Evolutionary conservation across 257 asterid genomes (phyloP).

Genomic region (Nyctanthes arbortristis): DNA sequence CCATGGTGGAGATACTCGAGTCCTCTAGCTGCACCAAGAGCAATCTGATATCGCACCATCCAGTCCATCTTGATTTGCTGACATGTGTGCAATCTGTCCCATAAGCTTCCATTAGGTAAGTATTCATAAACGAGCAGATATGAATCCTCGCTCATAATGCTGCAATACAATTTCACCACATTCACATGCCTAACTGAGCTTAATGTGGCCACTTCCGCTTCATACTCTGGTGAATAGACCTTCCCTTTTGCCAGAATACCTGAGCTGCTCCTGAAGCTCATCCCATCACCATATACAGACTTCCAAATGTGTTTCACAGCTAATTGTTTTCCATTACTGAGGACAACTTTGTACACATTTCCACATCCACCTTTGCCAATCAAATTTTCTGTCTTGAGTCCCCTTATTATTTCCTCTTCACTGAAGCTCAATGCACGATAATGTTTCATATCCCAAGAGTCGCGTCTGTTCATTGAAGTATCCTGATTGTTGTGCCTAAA

Average conservation of each 20-base stretch:
- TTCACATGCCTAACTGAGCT: slow-evolving; percentile 49
- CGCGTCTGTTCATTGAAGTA: slow-evolving; percentile 24
- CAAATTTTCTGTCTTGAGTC: slow-evolving; percentile 42
- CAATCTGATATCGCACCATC: slow-evolving; percentile 39
- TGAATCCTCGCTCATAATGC: slow-evolving; percentile 51
- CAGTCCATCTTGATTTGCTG: slow-evolving; percentile 42
- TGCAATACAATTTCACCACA: slow-evolving; percentile 46
- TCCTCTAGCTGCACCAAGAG: slow-evolving; percentile 49
- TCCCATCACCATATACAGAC: slow-evolving; percentile 15
- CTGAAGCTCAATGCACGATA: slow-evolving; percentile 39
- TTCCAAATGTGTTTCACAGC: slow-evolving; percentile 53
- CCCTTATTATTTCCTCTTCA: slow-evolving; percentile 42
- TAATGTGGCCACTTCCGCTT: slow-evolving; percentile 45
- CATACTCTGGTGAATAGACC: slow-evolving; percentile 30
- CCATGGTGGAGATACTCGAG: slow-evolving; percentile 53
- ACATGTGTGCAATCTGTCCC: slow-evolving; percentile 35
- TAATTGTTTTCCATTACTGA: slow-evolving; percentile 34
- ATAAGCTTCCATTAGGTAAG: slow-evolving; percentile 47
- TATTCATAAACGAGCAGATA: slow-evolving; percentile 45
- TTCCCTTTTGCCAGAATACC: slow-evolving; percentile 29
- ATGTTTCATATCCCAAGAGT: slow-evolving; percentile 43
- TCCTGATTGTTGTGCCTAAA: slow-evolving; percentile 15
- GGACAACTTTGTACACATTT: slow-evolving; percentile 38
- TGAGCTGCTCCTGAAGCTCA: slow-evolving; percentile 29
- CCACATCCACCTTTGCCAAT: slow-evolving; percentile 51